These are phyloP conservation scores for Ophiostoma ips DNA, from an alignment of 2,329 filamentous ascomycete genomes.

Conservation along the genomic window DNA sequence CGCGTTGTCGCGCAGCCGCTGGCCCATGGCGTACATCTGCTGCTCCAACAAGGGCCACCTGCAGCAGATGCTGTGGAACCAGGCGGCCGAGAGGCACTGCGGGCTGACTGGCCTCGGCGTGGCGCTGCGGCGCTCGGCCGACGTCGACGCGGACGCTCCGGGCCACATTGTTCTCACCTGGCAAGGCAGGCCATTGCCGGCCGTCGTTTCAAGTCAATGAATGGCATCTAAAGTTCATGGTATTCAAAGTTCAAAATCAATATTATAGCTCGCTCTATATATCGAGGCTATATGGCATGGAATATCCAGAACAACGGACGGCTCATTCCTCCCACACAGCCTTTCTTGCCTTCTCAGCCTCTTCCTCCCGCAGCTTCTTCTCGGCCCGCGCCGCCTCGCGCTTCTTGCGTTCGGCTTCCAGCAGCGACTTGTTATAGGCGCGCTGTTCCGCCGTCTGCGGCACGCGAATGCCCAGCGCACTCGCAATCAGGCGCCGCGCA, in stretches of 20 bases:
- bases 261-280: no score
- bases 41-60: slow-evolving; percentile 44
- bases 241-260: no score
- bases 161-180: slow-evolving; percentile 36
- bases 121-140: slow-evolving; percentile 25
- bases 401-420: slow-evolving; percentile 71
- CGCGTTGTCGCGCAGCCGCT: slow-evolving; percentile 50
- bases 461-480: slow-evolving; percentile 66
- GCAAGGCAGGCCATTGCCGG: slow-evolving; percentile 29
- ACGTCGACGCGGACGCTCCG: slow-evolving; percentile 13
- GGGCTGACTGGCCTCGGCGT: slow-evolving; percentile 49
- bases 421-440: slow-evolving; percentile 69
- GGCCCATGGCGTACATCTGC: slow-evolving; percentile 59
- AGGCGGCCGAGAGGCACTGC: slow-evolving; percentile 44
- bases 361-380: slow-evolving; percentile 43
- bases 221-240: no score
- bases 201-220: background rate
- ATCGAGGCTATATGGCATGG: background rate
- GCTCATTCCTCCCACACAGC: slow-evolving; percentile 71
- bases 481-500: slow-evolving; percentile 78
- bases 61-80: slow-evolving; percentile 62
- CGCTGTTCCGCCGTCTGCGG: slow-evolving; percentile 80
- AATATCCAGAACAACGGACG: background rate
- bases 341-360: slow-evolving; percentile 61
- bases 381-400: slow-evolving; percentile 58